These are phyloP conservation scores for Saksenaea vasiformis DNA, from an alignment of 371 early-diverging fungal genomes.

Conservation along the genomic window DNA sequence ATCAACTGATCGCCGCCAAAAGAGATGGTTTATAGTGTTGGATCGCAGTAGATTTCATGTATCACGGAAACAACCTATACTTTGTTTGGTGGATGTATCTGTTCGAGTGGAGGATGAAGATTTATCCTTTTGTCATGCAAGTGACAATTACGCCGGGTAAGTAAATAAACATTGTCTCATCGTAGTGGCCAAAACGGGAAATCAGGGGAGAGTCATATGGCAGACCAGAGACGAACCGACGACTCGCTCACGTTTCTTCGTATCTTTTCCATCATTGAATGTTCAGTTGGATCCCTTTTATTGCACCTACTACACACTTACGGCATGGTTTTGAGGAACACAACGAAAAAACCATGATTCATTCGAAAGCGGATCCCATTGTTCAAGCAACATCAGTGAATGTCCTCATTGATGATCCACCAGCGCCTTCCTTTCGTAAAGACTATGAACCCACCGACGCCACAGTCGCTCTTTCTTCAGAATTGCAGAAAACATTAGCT, in stretches of 20 bases:
- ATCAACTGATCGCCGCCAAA: not conserved
- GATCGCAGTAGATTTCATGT: not conserved
- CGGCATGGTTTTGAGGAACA: not conserved
- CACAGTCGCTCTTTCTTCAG: not conserved
- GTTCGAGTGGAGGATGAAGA: not conserved
- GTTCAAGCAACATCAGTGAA: constrained; percentile 1
- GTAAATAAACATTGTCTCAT: not conserved
- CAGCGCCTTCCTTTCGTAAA: not conserved
- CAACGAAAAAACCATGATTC: constrained; percentile 2
- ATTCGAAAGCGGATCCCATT: constrained; percentile 4
- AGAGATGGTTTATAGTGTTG: not conserved
- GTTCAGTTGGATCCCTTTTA: constrained; percentile 4
- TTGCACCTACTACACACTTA: not conserved
- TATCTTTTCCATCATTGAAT: not conserved
- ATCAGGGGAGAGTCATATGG: constrained; percentile 3
- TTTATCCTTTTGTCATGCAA: not conserved
- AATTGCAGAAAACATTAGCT: not conserved
- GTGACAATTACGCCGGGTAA: not conserved
- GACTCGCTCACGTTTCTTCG: not conserved
- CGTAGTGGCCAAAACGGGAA: not conserved
- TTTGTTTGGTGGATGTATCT: not conserved
- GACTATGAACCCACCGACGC: not conserved
- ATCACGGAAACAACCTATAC: not conserved
- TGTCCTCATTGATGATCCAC: not conserved
- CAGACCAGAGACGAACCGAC: not conserved